A percentile compares a stretch with the other conserved stretches of the same genome.
Evolutionary conservation across 2,329 filamentous ascomycete genomes (phyloP).

Genomic region (Beauveria bassiana): DNA sequence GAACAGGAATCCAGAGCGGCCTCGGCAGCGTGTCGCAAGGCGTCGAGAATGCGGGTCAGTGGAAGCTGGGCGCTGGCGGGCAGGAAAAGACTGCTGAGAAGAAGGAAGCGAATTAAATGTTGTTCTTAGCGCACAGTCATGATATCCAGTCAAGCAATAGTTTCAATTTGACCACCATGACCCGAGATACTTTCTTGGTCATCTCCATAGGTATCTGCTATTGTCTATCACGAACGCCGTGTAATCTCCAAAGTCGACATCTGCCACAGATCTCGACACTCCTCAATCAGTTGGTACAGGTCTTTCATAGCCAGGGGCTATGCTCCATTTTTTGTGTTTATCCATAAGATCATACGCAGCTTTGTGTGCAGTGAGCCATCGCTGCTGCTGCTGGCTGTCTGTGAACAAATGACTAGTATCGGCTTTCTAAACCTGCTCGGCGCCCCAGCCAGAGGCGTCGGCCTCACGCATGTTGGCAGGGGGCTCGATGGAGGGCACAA

Average conservation of each 20-base stretch:
- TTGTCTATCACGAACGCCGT: not conserved
- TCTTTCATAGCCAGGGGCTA: not conserved
- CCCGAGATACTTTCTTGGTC: too few relatives aligned
- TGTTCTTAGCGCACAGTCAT: not conserved
- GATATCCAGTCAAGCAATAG: not conserved
- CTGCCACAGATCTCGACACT: not conserved
- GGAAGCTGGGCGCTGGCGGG: constrained; percentile 31
- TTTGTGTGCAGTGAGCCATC: not conserved
- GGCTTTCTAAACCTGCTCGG: constrained; percentile 59
- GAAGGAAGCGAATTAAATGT: constrained; percentile 10
- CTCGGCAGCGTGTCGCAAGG: constrained; percentile 42
- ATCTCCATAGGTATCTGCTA: not conserved
- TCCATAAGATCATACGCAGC: not conserved
- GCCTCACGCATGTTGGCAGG: constrained; percentile 76
- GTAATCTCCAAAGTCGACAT: not conserved
- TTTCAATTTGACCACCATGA: not conserved
- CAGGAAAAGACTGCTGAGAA: constrained; percentile 13
- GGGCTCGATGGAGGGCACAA: constrained; percentile 70
- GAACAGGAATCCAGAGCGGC: constrained; percentile 46
- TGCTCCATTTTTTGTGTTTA: not conserved
- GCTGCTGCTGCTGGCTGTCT: not conserved
- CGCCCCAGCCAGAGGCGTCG: constrained; percentile 62
- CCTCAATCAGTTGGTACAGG: not conserved
- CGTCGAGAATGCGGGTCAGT: constrained; percentile 50
- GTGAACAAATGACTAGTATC: too few relatives aligned